Evolutionary conservation across 345 rosid species (phyloP).

Genomic region (Streptanthus diversifolius): DNA sequence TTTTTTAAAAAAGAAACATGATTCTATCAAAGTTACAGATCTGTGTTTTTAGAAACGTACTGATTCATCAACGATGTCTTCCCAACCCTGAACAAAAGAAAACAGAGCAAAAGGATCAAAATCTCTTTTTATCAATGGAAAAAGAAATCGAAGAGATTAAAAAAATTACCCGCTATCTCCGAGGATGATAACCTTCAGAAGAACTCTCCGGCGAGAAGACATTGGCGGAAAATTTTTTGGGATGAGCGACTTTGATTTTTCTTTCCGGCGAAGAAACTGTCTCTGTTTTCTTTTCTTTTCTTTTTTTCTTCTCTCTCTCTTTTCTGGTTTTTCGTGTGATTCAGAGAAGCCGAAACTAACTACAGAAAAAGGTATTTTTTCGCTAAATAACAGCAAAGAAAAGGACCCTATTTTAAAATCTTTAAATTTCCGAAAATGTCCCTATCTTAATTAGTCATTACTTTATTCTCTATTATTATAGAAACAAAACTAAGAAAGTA

Average conservation of each 20-base stretch:
- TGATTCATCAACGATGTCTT: conserved; percentile 96
- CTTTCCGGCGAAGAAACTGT: conserved; percentile 23
- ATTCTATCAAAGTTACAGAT: background rate
- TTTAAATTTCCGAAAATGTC: background rate
- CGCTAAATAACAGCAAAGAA: conserved; percentile 29
- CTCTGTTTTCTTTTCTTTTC: background rate
- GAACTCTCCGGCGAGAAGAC: conserved; percentile 21
- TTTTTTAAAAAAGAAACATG: background rate
- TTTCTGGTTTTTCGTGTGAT: background rate
- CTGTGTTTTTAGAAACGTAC: conserved; percentile 43
- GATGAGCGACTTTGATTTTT: background rate
- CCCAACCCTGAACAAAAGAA: conserved; percentile 43
- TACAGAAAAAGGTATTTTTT: background rate
- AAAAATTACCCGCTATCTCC: conserved; percentile 11
- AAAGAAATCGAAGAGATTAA: background rate
- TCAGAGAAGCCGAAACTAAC: background rate
- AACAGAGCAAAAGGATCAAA: background rate
- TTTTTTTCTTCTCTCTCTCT: background rate
- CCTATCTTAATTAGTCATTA: conserved; percentile 17
- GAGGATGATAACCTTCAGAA: conserved; percentile 13
- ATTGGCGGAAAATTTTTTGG: background rate
- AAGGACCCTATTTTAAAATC: conserved; percentile 15
- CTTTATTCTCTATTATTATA: background rate
- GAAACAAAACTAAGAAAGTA: background rate
- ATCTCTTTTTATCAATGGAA: background rate